Percentiles rank a stretch among this genome's conserved stretches.
Conservation (phyloP, 371 early-diverging fungal genomes). For the Circinella umbellata region DNA sequence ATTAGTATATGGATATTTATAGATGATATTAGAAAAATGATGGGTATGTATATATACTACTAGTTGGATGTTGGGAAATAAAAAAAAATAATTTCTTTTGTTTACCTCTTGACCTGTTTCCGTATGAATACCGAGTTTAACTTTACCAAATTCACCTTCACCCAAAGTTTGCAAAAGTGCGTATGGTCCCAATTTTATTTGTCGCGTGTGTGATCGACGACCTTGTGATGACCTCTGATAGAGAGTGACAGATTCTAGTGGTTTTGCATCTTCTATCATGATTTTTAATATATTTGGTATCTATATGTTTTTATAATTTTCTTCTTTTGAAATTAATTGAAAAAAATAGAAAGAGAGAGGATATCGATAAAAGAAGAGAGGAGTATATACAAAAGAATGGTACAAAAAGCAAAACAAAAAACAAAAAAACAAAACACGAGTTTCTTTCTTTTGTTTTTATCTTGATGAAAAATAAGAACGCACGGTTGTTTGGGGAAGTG, state of each 20-base stretch:
- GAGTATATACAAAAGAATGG: background rate
- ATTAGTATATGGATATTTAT: background rate
- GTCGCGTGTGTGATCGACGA: slow-evolving; percentile 11
- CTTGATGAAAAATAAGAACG: too few species aligned
- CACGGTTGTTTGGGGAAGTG: background rate
- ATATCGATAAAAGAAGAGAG: slow-evolving; percentile 6
- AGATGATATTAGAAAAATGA: too few species aligned
- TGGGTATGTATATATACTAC: too few species aligned
- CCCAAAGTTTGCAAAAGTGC: slow-evolving; percentile 91
- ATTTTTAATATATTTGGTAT: background rate
- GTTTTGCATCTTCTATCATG: slow-evolving; percentile 2
- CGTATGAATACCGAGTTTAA: slow-evolving; percentile 93
- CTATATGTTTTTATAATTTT: too few species aligned
- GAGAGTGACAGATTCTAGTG: slow-evolving; percentile 26
- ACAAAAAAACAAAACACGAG: too few species aligned
- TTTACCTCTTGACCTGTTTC: slow-evolving; percentile 90
- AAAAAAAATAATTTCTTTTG: background rate
- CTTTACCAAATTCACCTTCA: slow-evolving; percentile 98
- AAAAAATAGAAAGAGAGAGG: too few species aligned
- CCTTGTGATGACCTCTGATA: slow-evolving; percentile 35
- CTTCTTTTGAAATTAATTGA: too few species aligned
- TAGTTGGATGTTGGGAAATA: too few species aligned
- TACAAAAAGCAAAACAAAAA: too few species aligned
- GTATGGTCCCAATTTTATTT: slow-evolving; percentile 86
- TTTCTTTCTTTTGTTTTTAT: background rate